Conservation (phyloP, 768 basidiomycete genomes). For the Rhodotorula babjevae region DNA sequence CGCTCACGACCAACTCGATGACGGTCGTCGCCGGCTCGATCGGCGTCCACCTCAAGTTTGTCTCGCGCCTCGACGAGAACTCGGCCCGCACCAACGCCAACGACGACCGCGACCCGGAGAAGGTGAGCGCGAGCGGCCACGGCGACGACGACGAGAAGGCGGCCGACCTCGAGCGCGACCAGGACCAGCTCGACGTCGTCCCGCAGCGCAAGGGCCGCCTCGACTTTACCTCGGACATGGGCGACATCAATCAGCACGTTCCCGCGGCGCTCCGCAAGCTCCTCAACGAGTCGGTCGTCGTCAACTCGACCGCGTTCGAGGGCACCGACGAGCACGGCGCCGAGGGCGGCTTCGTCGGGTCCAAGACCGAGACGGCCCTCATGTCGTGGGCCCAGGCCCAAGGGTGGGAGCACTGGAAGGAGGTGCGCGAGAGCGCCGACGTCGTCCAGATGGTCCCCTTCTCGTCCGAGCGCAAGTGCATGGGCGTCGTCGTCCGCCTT, state of each 20-base stretch:
- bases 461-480: conserved; percentile 85
- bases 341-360: conserved; percentile 66
- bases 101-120: conserved; percentile 48
- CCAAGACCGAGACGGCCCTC: conserved; percentile 92
- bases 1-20: conserved; percentile 93
- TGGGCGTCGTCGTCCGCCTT: conserved; percentile 78
- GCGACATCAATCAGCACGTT: conserved; percentile 62
- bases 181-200: conserved; percentile 35
- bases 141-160: conserved; percentile 35
- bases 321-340: conserved; percentile 60
- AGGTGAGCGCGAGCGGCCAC: conserved; percentile 19
- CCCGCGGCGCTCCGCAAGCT: conserved; percentile 60
- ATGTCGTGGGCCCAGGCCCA: conserved; percentile 77
- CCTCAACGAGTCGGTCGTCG: conserved; percentile 76
- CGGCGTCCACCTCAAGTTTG: conserved; percentile 92
- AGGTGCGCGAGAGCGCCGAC: conserved; percentile 58
- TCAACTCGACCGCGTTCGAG: conserved; percentile 95
- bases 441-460: conserved; percentile 88
- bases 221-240: conserved; percentile 85
- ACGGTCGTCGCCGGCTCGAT: conserved; percentile 91
- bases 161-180: conserved; percentile 19
- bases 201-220: conserved; percentile 37
- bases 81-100: conserved; percentile 65
- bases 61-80: conserved; percentile 69
- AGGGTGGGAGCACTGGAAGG: conserved; percentile 67